Percentiles rank a stretch among this genome's conserved stretches.
Evolutionary conservation across 1,139 yeast species (phyloP).

Genomic region (Geotrichum aggregatum): DNA sequence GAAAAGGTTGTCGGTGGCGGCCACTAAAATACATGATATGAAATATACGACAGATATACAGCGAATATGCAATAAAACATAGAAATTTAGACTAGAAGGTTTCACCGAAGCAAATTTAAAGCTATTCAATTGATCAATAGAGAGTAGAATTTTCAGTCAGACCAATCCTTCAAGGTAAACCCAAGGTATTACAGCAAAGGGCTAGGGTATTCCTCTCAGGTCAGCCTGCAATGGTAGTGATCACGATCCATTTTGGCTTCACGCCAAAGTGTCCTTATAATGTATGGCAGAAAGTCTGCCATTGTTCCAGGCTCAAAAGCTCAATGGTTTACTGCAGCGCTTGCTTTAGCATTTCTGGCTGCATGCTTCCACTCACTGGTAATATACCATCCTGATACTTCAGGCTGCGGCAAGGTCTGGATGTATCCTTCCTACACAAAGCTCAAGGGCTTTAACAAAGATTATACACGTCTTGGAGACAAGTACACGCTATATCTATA

Average conservation of each 20-base stretch:
- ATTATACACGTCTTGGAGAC: conserved; percentile 68
- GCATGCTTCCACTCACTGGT: conserved; percentile 20
- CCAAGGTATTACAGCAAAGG: too few relatives aligned
- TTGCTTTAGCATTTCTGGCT: conserved; percentile 7
- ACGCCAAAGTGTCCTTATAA: not conserved
- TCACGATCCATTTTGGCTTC: too few relatives aligned
- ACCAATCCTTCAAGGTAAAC: too few relatives aligned
- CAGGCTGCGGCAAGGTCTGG: conserved; percentile 26
- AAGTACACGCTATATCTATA: conserved; percentile 80
- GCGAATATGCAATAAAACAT: too few relatives aligned
- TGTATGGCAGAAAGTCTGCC: conserved; percentile 7
- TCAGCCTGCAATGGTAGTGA: too few relatives aligned
- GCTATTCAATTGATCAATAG: too few relatives aligned
- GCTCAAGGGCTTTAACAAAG: conserved; percentile 63
- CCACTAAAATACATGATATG: conserved; percentile 1
- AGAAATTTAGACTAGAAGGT: too few relatives aligned
- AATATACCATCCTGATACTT: conserved; percentile 21
- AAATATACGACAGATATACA: too few relatives aligned
- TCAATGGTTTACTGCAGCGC: conserved; percentile 1
- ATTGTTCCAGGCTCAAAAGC: conserved; percentile 4
- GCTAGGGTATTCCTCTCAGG: too few relatives aligned
- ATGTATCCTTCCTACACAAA: conserved; percentile 32
- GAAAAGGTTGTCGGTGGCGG: conserved; percentile 33
- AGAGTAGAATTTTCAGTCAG: too few relatives aligned
- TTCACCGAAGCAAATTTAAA: too few relatives aligned